A percentile compares a stretch with the other conserved stretches of the same genome.
phyloP scores from a whole-genome alignment of 176 grass and related monocot genomes.

The Cenchrus purpureus region DNA sequence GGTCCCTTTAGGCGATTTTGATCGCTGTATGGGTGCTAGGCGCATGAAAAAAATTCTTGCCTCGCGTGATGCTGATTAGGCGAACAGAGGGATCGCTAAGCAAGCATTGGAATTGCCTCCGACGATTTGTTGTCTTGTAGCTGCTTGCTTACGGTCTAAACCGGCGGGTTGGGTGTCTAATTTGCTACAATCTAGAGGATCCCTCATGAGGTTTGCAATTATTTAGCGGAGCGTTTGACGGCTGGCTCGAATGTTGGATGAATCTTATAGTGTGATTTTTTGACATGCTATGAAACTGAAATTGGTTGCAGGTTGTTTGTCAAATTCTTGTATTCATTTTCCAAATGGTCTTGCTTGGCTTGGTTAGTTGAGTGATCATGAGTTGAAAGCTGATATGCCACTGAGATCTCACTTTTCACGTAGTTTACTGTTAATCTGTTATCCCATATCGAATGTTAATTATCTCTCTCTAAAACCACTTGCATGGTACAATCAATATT shows the following conservation, averaged over 20 bases:
- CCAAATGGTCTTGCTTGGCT: neutral
- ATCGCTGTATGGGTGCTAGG: constrained; percentile 6
- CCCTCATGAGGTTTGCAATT: neutral
- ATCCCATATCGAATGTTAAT: neutral
- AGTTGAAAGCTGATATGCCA: neutral
- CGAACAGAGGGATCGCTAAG: neutral
- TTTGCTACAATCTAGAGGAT: neutral
- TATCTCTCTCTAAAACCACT: neutral
- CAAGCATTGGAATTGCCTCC: neutral
- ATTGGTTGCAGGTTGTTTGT: neutral
- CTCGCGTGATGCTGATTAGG: neutral
- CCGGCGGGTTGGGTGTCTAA: neutral
- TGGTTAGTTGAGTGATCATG: neutral
- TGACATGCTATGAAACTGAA: neutral
- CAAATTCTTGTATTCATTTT: neutral
- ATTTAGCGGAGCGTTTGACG: neutral
- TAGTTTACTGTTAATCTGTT: neutral
- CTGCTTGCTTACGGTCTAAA: constrained; percentile 11
- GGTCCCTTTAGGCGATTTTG: neutral
- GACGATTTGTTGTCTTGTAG: neutral
- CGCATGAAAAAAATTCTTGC: neutral
- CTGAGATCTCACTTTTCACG: neutral
- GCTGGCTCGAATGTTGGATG: neutral
- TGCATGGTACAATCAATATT: neutral
- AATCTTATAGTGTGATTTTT: neutral